A percentile compares a stretch with the other conserved stretches of the same genome.
Conservation (phyloP, 208 protist genomes). For the Porcisia deanei region DNA sequence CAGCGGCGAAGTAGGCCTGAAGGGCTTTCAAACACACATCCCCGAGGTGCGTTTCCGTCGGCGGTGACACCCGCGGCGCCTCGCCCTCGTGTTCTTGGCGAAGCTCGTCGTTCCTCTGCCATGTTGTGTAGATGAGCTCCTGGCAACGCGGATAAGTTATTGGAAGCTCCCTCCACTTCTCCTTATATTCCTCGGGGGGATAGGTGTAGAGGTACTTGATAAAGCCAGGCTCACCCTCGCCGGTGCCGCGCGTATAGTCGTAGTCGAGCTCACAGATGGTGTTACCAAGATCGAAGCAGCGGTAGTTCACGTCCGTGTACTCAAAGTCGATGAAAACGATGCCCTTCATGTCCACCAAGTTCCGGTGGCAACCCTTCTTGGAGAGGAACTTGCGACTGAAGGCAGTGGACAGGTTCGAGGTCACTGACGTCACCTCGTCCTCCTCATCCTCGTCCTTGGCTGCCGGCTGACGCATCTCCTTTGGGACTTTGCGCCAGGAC, state of each 20-base stretch:
- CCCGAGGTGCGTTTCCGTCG: conserved; percentile 23
- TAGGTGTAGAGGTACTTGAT: conserved; percentile 77
- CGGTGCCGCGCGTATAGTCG: conserved; percentile 78
- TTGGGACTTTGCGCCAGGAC: conserved; percentile 53
- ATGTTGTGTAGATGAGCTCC: conserved; percentile 69
- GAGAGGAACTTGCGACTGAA: conserved; percentile 70
- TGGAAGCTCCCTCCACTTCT: conserved; percentile 52
- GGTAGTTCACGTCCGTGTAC: conserved; percentile 86
- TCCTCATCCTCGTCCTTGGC: conserved; percentile 35
- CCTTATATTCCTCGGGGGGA: conserved; percentile 44
- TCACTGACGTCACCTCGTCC: conserved; percentile 44
- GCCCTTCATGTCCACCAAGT: conserved; percentile 76
- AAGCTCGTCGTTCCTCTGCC: conserved; percentile 27
- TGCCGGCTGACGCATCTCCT: conserved; percentile 26
- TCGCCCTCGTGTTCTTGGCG: conserved; percentile 8
- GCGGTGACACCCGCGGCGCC: not conserved
- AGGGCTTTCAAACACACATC: conserved; percentile 38
- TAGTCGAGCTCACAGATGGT: conserved; percentile 87
- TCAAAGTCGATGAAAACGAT: conserved; percentile 88
- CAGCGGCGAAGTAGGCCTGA: conserved; percentile 32
- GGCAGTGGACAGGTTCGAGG: conserved; percentile 48
- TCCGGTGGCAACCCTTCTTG: conserved; percentile 57
- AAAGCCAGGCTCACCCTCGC: conserved; percentile 68
- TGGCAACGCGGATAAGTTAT: conserved; percentile 75
- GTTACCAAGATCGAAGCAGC: conserved; percentile 85